These are phyloP conservation scores for Cytospora mali DNA, from an alignment of 2,329 filamentous ascomycete species.

Conservation along the genomic window DNA sequence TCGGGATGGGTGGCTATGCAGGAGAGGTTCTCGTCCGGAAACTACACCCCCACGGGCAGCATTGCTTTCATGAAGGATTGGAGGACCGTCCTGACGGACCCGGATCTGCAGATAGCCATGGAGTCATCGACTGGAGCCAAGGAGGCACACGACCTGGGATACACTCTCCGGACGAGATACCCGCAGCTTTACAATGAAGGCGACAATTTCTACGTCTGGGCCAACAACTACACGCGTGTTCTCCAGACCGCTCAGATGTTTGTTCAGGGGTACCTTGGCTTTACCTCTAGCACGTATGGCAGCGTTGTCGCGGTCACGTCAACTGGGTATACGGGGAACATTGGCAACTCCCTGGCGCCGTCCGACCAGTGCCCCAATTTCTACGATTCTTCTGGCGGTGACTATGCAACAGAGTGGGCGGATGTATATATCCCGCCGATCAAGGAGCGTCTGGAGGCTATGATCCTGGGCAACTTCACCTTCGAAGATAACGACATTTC, in stretches of 20 bases:
- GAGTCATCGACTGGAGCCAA: constrained; percentile 65
- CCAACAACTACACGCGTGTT: constrained; percentile 67
- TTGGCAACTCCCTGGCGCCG: constrained; percentile 65
- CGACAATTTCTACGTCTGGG: constrained; percentile 61
- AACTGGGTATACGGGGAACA: constrained; percentile 51
- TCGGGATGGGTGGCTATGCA: constrained; percentile 56
- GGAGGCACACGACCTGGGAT: constrained; percentile 60
- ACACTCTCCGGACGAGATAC: constrained; percentile 52
- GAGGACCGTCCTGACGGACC: constrained; percentile 59
- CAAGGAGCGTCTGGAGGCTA: constrained; percentile 54
- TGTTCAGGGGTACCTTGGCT: constrained; percentile 61
- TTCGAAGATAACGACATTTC: constrained; percentile 56
- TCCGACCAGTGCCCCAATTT: constrained; percentile 66
- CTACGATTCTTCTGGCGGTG: constrained; percentile 53
- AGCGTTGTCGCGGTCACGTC: constrained; percentile 61
- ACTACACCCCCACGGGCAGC: constrained; percentile 55
- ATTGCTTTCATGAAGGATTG: constrained; percentile 61
- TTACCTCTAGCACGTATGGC: constrained; percentile 54
- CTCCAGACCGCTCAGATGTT: constrained; percentile 65
- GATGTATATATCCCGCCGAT: constrained; percentile 56
- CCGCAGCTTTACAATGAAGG: constrained; percentile 53
- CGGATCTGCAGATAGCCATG: constrained; percentile 58
- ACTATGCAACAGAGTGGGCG: constrained; percentile 51
- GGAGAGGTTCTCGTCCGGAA: constrained; percentile 51
- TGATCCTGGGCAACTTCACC: constrained; percentile 57